These are phyloP conservation scores for Auricularia cornea DNA, from an alignment of 768 basidiomycete species.

Conservation along the genomic window DNA sequence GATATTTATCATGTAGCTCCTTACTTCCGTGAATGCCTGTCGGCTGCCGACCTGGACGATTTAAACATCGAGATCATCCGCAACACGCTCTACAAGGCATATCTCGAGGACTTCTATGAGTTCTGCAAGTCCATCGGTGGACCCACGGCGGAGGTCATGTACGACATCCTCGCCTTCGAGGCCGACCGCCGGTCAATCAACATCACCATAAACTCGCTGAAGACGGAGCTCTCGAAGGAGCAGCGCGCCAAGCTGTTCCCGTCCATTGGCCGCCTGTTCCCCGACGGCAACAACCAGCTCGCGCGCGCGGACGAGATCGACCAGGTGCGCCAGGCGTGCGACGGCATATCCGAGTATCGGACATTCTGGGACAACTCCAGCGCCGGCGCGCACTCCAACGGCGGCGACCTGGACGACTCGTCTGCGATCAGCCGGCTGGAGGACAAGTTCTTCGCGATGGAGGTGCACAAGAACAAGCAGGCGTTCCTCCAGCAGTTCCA, in stretches of 20 bases:
- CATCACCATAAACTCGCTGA: constrained; percentile 99
- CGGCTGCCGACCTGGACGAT: constrained; percentile 93
- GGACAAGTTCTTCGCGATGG: constrained; percentile 88
- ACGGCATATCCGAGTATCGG: constrained; percentile 83
- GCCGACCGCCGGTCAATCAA: constrained; percentile 95
- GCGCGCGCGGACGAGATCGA: constrained; percentile 94
- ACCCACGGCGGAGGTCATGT: constrained; percentile 90
- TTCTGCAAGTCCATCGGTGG: constrained; percentile 73
- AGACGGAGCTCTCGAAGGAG: constrained; percentile 90
- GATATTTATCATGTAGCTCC: constrained; percentile 45
- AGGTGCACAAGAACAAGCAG: constrained; percentile 90
- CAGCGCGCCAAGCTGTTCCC: constrained; percentile 93
- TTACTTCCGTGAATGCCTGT: constrained; percentile 93
- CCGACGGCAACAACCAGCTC: constrained; percentile 89
- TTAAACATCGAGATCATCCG: constrained; percentile 99
- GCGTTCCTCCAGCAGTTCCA: constrained; percentile 97
- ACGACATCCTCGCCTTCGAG: constrained; percentile 86
- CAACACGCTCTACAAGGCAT: constrained; percentile 97
- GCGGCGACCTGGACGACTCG: constrained; percentile 30
- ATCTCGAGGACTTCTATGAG: constrained; percentile 92
- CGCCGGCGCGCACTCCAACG: constrained; percentile 18
- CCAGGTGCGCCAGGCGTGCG: constrained; percentile 80
- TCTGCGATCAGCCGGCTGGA: constrained; percentile 65
- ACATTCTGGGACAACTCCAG: constrained; percentile 71
- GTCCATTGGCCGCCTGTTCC: constrained; percentile 85